A percentile compares a stretch with the other conserved stretches of the same genome.
phyloP scores from a whole-genome alignment of 345 rosid genomes.

The Ceriops decandra region DNA sequence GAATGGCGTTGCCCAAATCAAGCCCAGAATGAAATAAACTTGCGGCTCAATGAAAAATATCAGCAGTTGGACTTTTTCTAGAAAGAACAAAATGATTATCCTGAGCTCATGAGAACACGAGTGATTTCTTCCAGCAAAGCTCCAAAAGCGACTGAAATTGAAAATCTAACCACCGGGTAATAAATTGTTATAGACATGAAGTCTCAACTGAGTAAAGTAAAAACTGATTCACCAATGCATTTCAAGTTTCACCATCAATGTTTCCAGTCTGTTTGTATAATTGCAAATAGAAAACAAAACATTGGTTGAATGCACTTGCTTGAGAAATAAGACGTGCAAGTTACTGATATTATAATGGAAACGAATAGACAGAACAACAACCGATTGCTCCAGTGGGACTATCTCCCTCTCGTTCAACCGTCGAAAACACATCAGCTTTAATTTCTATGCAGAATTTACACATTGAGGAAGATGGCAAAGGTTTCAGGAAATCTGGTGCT shows the following conservation, averaged over 20 bases:
- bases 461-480: neutral
- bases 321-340: neutral
- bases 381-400: neutral
- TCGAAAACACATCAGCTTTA: neutral
- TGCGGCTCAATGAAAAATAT: no score
- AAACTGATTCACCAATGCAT: neutral
- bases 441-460: neutral
- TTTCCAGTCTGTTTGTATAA: neutral
- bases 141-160: no score
- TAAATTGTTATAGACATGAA: neutral
- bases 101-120: no score
- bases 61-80: no score
- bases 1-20: no score
- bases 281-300: neutral
- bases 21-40: no score
- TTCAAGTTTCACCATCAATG: neutral
- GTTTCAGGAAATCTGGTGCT: neutral
- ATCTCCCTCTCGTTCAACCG: neutral
- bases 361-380: neutral
- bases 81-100: no score
- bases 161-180: no score
- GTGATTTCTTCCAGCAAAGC: no score
- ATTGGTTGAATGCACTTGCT: neutral
- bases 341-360: neutral
- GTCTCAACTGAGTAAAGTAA: neutral